Base-by-base conservation (phyloP, 2,329 filamentous ascomycete species). In the Penicillium digitatum region DNA sequence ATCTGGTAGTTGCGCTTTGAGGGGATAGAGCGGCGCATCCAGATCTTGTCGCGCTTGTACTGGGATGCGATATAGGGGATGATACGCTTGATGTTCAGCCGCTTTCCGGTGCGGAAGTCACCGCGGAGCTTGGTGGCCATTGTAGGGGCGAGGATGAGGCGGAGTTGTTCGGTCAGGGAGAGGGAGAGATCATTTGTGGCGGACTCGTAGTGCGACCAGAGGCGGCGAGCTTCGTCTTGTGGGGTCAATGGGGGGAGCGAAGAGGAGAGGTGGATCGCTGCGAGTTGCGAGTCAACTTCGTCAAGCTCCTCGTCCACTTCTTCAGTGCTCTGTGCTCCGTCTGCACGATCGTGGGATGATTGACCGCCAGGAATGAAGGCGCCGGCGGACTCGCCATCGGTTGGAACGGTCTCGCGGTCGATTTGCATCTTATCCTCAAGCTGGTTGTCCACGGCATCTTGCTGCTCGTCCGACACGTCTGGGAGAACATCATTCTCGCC, bases 41-140 rank as follows among this genome's bases (percentile, higher is more conserved):
- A 99, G 75, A 99, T 99, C 81, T 99, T 99, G 82, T 99, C 94
- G 57, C 94, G 89, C 80, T 96, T 97, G 82, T 96, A 99, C 70
- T 89, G 87, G 0, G 92, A 97, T 1, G 95, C 94, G 65, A 99
- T 97, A 77, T 99, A 99, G 0, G 95, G 94, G 67, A 99, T 99
- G 75, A 99, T 99, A 64, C 93, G 90, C 76, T 97, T 97, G 79
- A 99, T 96, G 75, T 97, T 99, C 66, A 99, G 89, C 0, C 94
- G 88, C 74, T 99, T 99, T 60, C 94, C 94, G 0, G 94, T 99
- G 63, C 94, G 89, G 82, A 95, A 97, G 63, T 95, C 91, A 40
- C 94, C 94, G 2, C 93, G 92, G 59, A 99, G 88, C 69, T 97
- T 99, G 35, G 94, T 97, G 1, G 93, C 92, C 50, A 95, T 87